Conservation (phyloP, 192 early-diverging fungal genomes). For the Kappamyces sp. region DNA sequence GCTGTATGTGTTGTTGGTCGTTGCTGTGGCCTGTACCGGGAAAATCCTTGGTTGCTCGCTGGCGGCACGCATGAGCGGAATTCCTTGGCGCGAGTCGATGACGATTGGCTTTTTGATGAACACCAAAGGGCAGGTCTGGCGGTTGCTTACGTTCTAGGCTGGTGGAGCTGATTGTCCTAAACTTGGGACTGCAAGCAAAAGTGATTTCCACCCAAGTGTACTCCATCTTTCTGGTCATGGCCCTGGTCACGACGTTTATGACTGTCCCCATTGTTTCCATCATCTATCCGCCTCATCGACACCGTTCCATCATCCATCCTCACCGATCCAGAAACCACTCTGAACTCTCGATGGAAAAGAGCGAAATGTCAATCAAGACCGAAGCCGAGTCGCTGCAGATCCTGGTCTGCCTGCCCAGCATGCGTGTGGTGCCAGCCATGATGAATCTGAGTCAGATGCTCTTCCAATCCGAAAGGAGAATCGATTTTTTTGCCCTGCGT, state of each 20-base stretch:
- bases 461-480: slow-evolving; percentile 23
- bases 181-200: slow-evolving; percentile 79
- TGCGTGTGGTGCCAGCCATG: slow-evolving; percentile 61
- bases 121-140: slow-evolving; percentile 66
- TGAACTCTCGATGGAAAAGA: neutral
- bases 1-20: slow-evolving; percentile 71
- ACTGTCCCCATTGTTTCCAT: slow-evolving; percentile 70
- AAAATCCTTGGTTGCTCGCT: slow-evolving; percentile 78
- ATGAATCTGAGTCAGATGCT: slow-evolving; percentile 64
- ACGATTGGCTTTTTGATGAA: slow-evolving; percentile 90
- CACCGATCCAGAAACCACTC: neutral
- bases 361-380: neutral
- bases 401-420: slow-evolving; percentile 54
- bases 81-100: slow-evolving; percentile 76
- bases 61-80: slow-evolving; percentile 60
- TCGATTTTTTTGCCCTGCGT: slow-evolving; percentile 62
- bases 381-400: slow-evolving; percentile 26
- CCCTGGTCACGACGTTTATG: slow-evolving; percentile 80
- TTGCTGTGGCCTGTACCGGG: slow-evolving; percentile 71
- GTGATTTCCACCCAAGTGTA: slow-evolving; percentile 71
- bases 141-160: slow-evolving; percentile 42
- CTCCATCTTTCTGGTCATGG: slow-evolving; percentile 73
- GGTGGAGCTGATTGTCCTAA: slow-evolving; percentile 93
- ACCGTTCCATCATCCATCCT: neutral
- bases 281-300: slow-evolving; percentile 59